These are phyloP conservation scores for Microthyrium microscopicum DNA, from an alignment of 2,329 filamentous ascomycete species.

Conservation along the genomic window DNA sequence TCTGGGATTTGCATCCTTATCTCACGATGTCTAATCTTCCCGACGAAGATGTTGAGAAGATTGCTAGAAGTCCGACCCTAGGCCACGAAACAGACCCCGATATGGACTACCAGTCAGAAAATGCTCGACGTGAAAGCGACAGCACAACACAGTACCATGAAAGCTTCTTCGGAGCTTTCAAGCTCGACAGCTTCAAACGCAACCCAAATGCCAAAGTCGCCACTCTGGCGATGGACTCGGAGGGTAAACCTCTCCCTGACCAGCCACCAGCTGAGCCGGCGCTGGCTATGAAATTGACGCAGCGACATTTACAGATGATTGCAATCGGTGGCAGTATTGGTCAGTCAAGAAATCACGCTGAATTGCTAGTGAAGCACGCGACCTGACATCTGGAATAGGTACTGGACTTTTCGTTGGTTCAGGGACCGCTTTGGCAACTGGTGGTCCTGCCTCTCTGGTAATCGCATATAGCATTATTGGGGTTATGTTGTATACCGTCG, in stretches of 20 bases:
- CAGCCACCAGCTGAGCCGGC: conserved; percentile 46
- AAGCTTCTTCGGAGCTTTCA: conserved; percentile 6
- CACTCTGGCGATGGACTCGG: conserved; percentile 45
- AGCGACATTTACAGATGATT: conserved; percentile 77
- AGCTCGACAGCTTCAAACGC: conserved; percentile 44
- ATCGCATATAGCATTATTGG: conserved; percentile 69
- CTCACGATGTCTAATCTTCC: too few species aligned
- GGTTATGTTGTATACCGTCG: conserved; percentile 78
- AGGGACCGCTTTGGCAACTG: conserved; percentile 41
- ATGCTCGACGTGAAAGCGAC: too few species aligned
- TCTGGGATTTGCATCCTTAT: too few species aligned
- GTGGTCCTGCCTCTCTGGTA: conserved; percentile 62
- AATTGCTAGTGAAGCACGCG: background rate
- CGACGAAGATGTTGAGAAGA: too few species aligned
- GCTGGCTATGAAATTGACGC: conserved; percentile 47
- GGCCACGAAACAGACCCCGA: too few species aligned
- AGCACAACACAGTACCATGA: too few species aligned
- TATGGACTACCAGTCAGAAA: too few species aligned
- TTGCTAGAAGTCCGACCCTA: too few species aligned
- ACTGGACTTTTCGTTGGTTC: conserved; percentile 42
- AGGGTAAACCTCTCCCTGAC: conserved; percentile 26
- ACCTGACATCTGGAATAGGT: conserved; percentile 25
- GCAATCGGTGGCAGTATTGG: conserved; percentile 76
- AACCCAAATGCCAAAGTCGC: conserved; percentile 42
- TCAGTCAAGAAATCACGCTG: conserved; percentile 23